Evolutionary conservation across 441 rosid species (phyloP), one percentile per base, ranked within the genome.

Genomic region (Bocquillonia castaneifolia): DNA sequence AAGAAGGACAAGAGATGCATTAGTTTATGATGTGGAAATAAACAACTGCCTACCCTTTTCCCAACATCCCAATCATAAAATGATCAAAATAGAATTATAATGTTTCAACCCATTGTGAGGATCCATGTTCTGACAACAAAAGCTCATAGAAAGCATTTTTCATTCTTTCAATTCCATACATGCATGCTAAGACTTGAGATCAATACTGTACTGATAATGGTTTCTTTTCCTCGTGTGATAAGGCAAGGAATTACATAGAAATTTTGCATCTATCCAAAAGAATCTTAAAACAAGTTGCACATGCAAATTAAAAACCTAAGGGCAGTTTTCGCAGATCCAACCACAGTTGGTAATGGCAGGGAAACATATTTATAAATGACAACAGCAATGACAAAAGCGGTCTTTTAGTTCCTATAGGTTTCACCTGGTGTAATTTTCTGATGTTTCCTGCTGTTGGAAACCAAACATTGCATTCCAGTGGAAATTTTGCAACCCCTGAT

Each of bases 401-500:
- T 5, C 3, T 63, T 51, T n/a, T 26, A 3, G 44, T 56, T 56
- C 28, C 5, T 26, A 54, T 57, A 26, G 20, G 56, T 36, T 76
- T 52, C 66, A 90, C 98, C 92, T 84, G 54, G 73, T 67, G 65
- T 72, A 69, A 62, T 63, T 66, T 61, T 74, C 83, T 47, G 76
- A 60, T 51, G 73, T 59, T 69, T 74, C 89, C 20, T 75, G 80
- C 47, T 74, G 82, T 28, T 79, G 90, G 40, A 76, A 69, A 70
- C 84, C 77, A 58, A 70, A 75, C 68, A 72, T 67, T 15, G 76
- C 50, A 59, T 54, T 77, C 78, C 69, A 76, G 31, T 82, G 80
- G 76, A 78, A 78, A 75, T 80, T 74, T 48, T 88, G 83, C 80
- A 93, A 78, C 59, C 97, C 97, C 45, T 84, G 84, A 59, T 88